These are phyloP conservation scores for Hypomontagnella monticulosa DNA, from an alignment of 495 filamentous ascomycete species.

Conservation along the genomic window DNA sequence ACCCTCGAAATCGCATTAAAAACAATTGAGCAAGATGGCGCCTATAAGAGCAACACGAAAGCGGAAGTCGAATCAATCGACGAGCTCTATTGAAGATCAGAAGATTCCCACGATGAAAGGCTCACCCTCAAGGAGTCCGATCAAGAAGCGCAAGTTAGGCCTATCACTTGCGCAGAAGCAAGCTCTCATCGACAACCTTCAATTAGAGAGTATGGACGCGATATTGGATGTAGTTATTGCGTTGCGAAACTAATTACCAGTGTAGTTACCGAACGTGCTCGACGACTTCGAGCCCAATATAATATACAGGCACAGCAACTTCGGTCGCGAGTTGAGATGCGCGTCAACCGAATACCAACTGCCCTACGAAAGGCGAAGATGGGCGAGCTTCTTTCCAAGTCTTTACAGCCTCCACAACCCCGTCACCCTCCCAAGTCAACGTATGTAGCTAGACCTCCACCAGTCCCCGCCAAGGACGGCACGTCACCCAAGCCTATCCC, in stretches of 20 bases:
- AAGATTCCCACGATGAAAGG: constrained; percentile 54
- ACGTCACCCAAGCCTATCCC: constrained; percentile 38
- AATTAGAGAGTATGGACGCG: constrained; percentile 80
- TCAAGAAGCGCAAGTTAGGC: constrained; percentile 66
- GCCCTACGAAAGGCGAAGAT: constrained; percentile 83
- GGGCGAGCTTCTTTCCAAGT: constrained; percentile 75
- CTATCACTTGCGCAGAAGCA: constrained; percentile 86
- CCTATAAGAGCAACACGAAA: constrained; percentile 61
- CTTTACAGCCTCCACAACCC: constrained; percentile 32
- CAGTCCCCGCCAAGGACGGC: constrained; percentile 42
- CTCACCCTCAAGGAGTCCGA: constrained; percentile 62
- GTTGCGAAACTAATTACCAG: constrained; percentile 33
- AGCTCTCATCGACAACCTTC: constrained; percentile 89
- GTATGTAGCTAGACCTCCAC: constrained; percentile 41
- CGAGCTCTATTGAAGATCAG: constrained; percentile 48
- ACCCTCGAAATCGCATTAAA: constrained; percentile 9
- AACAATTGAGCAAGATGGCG: constrained; percentile 58
- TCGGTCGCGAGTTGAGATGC: constrained; percentile 87
- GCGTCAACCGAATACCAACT: constrained; percentile 90
- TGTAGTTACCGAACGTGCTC: constrained; percentile 87
- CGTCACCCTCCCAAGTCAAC: constrained; percentile 37
- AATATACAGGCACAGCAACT: constrained; percentile 85
- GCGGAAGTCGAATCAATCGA: constrained; percentile 66
- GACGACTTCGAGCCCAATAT: constrained; percentile 91
- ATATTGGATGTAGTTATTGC: neutral